These are phyloP conservation scores for Elsinoe batatas DNA, from an alignment of 2,329 filamentous ascomycete genomes.

Conservation along the genomic window DNA sequence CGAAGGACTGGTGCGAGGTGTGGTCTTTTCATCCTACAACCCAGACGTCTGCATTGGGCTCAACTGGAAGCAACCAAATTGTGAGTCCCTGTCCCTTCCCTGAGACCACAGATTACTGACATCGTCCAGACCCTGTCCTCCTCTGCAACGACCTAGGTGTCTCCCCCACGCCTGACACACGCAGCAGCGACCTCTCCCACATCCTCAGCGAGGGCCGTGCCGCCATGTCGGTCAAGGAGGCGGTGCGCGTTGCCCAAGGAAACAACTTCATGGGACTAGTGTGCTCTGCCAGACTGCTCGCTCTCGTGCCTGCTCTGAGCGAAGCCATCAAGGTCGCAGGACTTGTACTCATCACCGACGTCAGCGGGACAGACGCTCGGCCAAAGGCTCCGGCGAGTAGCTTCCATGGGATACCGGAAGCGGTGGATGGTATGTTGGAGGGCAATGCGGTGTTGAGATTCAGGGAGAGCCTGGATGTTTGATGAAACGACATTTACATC, in stretches of 20 bases:
- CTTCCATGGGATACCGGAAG: constrained; percentile 58
- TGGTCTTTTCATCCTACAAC: constrained; percentile 93
- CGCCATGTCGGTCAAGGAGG: constrained; percentile 85
- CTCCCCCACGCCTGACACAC: background rate
- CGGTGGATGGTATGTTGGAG: constrained; percentile 79
- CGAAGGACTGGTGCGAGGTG: constrained; percentile 67
- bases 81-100: constrained; percentile 34
- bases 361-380: constrained; percentile 37
- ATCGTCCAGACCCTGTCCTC: constrained; percentile 64
- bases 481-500: background rate
- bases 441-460: constrained; percentile 83
- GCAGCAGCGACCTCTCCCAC: background rate
- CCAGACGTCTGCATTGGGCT: constrained; percentile 80
- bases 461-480: constrained; percentile 67
- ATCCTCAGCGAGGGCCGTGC: constrained; percentile 53
- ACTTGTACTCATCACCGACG: constrained; percentile 82
- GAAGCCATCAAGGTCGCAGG: constrained; percentile 92
- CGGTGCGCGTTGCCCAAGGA: constrained; percentile 80
- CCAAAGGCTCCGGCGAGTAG: constrained; percentile 34
- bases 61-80: constrained; percentile 99
- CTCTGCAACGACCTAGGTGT: constrained; percentile 74
- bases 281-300: constrained; percentile 75
- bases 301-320: constrained; percentile 84
- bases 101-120: constrained; percentile 15
- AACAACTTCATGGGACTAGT: constrained; percentile 99